Evolutionary conservation across 2,329 filamentous ascomycete genomes (phyloP).

Genomic region (Whalleya microplaca): DNA sequence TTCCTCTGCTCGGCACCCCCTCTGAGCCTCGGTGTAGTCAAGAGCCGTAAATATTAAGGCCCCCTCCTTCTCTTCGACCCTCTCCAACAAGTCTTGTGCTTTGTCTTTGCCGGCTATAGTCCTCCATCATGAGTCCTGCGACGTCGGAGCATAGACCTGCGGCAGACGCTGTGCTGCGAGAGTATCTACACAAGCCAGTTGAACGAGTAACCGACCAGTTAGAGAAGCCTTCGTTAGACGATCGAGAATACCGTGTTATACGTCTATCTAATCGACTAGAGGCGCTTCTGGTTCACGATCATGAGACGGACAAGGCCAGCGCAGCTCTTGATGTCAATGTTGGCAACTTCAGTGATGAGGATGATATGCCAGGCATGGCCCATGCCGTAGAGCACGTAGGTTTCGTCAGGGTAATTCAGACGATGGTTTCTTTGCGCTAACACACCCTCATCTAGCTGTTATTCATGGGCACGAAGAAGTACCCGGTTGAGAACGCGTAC

Average conservation of each 20-base stretch:
- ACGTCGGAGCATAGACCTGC: conserved; percentile 30
- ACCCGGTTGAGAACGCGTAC: conserved; percentile 94
- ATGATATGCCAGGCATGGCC: conserved; percentile 91
- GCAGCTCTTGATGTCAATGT: conserved; percentile 95
- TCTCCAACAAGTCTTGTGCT: conserved; percentile 6
- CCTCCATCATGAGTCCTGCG: conserved; percentile 29
- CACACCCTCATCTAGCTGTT: conserved; percentile 58
- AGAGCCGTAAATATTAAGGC: conserved; percentile 1
- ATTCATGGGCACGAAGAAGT: conserved; percentile 99
- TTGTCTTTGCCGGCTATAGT: conserved; percentile 2
- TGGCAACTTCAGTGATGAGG: conserved; percentile 90
- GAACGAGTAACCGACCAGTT: conserved; percentile 40
- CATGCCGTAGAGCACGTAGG: conserved; percentile 89
- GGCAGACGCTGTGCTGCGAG: conserved; percentile 33
- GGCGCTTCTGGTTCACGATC: conserved; percentile 89
- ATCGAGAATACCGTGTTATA: conserved; percentile 86
- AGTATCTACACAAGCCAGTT: conserved; percentile 38
- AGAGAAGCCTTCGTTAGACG: conserved; percentile 57
- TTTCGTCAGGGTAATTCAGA: conserved; percentile 5
- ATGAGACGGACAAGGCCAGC: conserved; percentile 94
- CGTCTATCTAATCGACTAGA: conserved; percentile 85
- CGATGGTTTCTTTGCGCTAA: conserved; percentile 9
- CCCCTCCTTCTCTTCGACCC: not conserved
- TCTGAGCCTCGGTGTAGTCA: conserved; percentile 4
- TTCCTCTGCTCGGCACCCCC: conserved; percentile 7